Conservation (phyloP, 768 basidiomycete species). For the Kwoniella sp. region DNA sequence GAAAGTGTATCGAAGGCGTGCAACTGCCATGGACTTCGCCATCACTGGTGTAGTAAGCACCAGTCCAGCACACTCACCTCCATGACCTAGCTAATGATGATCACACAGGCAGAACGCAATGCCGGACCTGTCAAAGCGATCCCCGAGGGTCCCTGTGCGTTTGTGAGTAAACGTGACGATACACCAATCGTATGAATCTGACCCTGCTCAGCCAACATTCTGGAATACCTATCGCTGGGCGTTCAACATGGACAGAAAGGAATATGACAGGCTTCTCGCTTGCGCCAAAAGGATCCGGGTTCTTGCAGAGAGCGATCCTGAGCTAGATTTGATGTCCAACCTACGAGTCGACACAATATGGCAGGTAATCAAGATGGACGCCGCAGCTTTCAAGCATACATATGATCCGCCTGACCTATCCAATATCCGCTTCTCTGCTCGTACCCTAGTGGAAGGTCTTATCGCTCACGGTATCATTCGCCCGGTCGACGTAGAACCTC, state of each 20-base stretch:
- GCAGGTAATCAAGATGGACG: conserved; percentile 14
- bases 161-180: conserved; percentile 25
- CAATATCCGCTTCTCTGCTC: conserved; percentile 27
- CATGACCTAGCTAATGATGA: background rate
- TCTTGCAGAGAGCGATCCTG: conserved; percentile 31
- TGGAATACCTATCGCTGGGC: conserved; percentile 42
- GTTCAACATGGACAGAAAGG: conserved; percentile 11
- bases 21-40: conserved; percentile 43
- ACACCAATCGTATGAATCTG: too few species aligned
- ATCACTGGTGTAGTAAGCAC: conserved; percentile 22
- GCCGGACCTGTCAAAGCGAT: conserved; percentile 36
- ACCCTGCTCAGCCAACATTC: conserved; percentile 30
- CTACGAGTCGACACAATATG: background rate
- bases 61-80: background rate
- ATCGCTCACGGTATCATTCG: conserved; percentile 41
- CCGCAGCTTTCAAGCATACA: background rate
- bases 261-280: conserved; percentile 1
- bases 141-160: conserved; percentile 38
- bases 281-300: conserved; percentile 26
- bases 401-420: conserved; percentile 23
- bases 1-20: conserved; percentile 21
- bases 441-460: conserved; percentile 43
- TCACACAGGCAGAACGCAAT: conserved; percentile 25
- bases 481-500: conserved; percentile 20
- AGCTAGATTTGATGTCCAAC: conserved; percentile 26